Percentiles rank a stretch among this genome's conserved stretches.
Evolutionary conservation across 345 rosid genomes (phyloP).

Genomic region (Salix koriyanagi): DNA sequence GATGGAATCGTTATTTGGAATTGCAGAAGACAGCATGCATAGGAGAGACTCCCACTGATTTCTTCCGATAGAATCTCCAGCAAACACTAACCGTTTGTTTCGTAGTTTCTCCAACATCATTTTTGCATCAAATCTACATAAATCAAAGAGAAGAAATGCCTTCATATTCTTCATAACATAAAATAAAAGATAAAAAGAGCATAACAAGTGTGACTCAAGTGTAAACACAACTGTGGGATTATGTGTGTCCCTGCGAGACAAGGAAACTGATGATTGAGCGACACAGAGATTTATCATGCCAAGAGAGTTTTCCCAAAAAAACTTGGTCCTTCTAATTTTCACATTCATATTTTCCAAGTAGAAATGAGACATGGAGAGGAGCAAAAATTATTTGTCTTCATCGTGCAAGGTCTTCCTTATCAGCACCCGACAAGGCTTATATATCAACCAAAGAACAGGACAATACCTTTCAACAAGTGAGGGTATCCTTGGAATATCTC

Average conservation of each 20-base stretch:
- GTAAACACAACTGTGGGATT: background rate
- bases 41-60: slow-evolving; percentile 96
- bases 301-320: too few relatives aligned
- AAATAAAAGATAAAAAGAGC: background rate
- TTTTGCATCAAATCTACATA: slow-evolving; percentile 66
- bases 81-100: slow-evolving; percentile 78
- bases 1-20: slow-evolving; percentile 48
- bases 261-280: background rate
- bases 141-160: background rate
- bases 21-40: slow-evolving; percentile 73
- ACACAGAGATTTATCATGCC: too few relatives aligned
- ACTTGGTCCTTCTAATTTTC: too few relatives aligned
- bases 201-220: background rate
- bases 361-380: too few relatives aligned
- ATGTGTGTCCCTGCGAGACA: background rate
- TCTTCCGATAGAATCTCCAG: slow-evolving; percentile 92
- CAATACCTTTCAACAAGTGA: slow-evolving; percentile 9
- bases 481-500: background rate
- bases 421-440: background rate
- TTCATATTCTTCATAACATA: background rate
- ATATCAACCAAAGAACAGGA: background rate
- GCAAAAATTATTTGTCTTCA: too few relatives aligned
- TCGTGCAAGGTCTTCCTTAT: slow-evolving; percentile 8
- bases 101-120: slow-evolving; percentile 77
- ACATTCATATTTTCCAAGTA: too few relatives aligned